Base-by-base conservation (phyloP, 192 early-diverging fungal species). In the Allomyces arbusculus region DNA sequence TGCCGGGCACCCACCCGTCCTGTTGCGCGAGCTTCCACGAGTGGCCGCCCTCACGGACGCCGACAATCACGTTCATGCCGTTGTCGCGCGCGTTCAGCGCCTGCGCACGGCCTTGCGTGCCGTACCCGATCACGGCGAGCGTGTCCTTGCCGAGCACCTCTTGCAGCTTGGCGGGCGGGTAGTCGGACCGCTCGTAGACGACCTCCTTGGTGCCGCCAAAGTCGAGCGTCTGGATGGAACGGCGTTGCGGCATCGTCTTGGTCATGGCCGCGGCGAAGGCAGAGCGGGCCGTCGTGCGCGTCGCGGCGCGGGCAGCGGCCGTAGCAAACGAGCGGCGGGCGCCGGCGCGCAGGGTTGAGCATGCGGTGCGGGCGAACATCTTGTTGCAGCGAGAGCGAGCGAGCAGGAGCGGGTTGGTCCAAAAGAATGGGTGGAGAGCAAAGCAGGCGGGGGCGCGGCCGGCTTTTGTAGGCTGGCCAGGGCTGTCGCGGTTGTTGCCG, bases 81-180 rank as follows among this genome's bases (percentile, higher is more conserved):
- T 97, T 92, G 81, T 97, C 92, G 71, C 90, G 88, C 72, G 91
- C 79, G 87, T 95, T 95, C 67, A 92, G 85, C 64, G 89, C 85
- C 76, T 95, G 91, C 65, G 88, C 89, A 79, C 87, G 90, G 61
- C 94, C 94, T 77, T 93, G 91, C 45, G 94, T 90, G 23, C 94
- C 94, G 77, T 97, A 97, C 65, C 94, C 90, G 70, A 97, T 82
- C 64, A 91, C 84, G 61, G 90, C 80, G 66, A 94, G 85, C 65
- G 89, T 89, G 80, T 97, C 95, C 72, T 95, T 86, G 79, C 84
- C 86, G 77, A 97, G 95, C 69, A 88, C 87, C 73, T 91, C 82
- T 16, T 82, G 80, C 43, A 94, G 81, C 82, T 97, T 97, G 61
- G 87, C 88, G 72, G 84, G 83, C 74, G 92, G 92, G 74, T 86